A percentile compares a stretch with the other conserved stretches of the same genome.
phyloP scores from a whole-genome alignment of 768 basidiomycete genomes.

The Boletus sensibilis region DNA sequence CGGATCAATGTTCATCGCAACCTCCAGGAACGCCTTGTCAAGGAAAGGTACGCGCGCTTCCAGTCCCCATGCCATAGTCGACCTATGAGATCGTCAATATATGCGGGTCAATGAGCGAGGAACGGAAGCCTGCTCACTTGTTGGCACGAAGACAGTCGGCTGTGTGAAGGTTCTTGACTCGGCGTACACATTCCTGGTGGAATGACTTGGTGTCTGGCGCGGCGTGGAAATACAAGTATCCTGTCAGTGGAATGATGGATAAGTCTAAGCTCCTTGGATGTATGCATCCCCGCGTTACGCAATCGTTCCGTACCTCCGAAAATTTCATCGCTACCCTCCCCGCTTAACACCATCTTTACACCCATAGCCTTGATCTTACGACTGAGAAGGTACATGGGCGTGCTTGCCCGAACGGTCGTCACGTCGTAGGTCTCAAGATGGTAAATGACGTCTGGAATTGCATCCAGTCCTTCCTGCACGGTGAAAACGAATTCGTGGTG shows the following conservation, averaged over 20 bases:
- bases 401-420: slow-evolving; percentile 95
- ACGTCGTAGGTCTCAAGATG: slow-evolving; percentile 99
- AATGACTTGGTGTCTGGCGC: slow-evolving; percentile 86
- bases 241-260: slow-evolving; percentile 39
- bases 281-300: neutral
- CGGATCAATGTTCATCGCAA: slow-evolving; percentile 87
- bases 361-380: slow-evolving; percentile 99
- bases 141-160: slow-evolving; percentile 97
- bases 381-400: slow-evolving; percentile 97
- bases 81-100: slow-evolving; percentile 45
- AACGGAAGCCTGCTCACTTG: slow-evolving; percentile 58
- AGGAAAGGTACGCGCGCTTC: slow-evolving; percentile 99
- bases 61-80: slow-evolving; percentile 99
- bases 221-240: slow-evolving; percentile 99
- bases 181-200: slow-evolving; percentile 91
- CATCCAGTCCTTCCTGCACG: slow-evolving; percentile 96
- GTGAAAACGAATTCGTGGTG: slow-evolving; percentile 99
- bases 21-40: slow-evolving; percentile 94
- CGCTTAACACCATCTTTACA: slow-evolving; percentile 98
- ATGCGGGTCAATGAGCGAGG: neutral
- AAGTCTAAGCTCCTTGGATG: slow-evolving; percentile 2
- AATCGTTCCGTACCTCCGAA: slow-evolving; percentile 67
- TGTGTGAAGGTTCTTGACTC: slow-evolving; percentile 97
- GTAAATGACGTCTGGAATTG: slow-evolving; percentile 95
- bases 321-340: slow-evolving; percentile 97